Conservation (phyloP, 108 stramenopile species). For the Cyclotella sp. region DNA sequence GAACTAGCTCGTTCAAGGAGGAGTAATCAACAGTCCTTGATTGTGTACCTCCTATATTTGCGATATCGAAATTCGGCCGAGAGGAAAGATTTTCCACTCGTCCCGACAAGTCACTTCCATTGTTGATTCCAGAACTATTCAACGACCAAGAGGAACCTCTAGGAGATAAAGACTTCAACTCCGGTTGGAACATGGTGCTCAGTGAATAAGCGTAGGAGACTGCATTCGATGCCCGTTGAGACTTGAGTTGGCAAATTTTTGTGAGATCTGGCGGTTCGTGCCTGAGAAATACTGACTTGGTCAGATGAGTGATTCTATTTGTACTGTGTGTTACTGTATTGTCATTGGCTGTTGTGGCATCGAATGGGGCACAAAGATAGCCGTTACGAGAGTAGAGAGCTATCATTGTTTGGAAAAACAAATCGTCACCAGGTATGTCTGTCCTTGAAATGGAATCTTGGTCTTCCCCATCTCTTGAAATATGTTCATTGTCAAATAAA, state of each 20-base stretch:
- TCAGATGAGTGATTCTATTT: not conserved
- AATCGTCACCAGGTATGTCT: not conserved
- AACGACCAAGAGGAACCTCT: not conserved
- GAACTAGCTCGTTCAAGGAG: not conserved
- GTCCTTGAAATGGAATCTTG: not conserved
- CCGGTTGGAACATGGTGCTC: not conserved
- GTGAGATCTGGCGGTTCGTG: not conserved
- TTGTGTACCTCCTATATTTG: not conserved
- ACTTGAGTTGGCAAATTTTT: not conserved
- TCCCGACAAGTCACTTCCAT: too few species aligned
- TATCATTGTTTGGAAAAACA: conserved; percentile 1
- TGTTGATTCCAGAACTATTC: not conserved
- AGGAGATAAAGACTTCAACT: conserved; percentile 18
- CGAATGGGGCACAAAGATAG: not conserved
- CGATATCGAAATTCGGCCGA: not conserved
- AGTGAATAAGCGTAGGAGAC: not conserved
- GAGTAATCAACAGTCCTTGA: conserved; percentile 3
- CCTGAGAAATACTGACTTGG: not conserved
- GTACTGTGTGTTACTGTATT: not conserved
- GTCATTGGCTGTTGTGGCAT: not conserved
- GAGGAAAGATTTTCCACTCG: not conserved
- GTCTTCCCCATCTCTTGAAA: not conserved
- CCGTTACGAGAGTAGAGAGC: not conserved
- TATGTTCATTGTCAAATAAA: too few species aligned
- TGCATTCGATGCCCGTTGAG: not conserved